These are phyloP conservation scores for Trichosporon inkin DNA, from an alignment of 1,284 basidiomycete species.

Conservation along the genomic window DNA sequence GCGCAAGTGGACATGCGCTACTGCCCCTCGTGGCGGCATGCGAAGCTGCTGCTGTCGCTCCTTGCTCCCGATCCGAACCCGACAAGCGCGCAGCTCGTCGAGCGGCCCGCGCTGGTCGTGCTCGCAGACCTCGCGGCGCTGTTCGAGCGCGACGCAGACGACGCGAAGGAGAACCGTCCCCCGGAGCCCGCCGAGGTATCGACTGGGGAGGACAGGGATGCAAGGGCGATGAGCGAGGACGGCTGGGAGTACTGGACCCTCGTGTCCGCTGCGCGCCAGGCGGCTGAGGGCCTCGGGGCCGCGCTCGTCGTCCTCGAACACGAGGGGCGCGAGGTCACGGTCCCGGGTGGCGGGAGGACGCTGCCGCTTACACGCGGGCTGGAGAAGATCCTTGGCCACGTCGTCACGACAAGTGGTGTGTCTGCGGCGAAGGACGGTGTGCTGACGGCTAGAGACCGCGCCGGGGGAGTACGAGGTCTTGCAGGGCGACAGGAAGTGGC, in stretches of 20 bases:
- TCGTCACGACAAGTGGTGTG: not conserved
- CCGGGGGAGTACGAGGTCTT: not conserved
- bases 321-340: not conserved
- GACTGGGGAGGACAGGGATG: not conserved
- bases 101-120: conserved; percentile 31
- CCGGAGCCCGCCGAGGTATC: not conserved
- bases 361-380: not conserved
- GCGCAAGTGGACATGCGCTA: conserved; percentile 36
- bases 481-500: not conserved
- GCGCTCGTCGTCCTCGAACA: conserved; percentile 2
- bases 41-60: conserved; percentile 34
- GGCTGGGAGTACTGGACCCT: not conserved
- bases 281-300: not conserved
- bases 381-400: not conserved
- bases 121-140: conserved; percentile 35
- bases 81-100: conserved; percentile 10
- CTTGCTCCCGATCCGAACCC: conserved; percentile 12
- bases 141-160: conserved; percentile 27
- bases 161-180: conserved; percentile 30
- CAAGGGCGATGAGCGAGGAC: not conserved
- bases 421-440: too few relatives aligned
- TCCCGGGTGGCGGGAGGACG: not conserved
- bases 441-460: too few relatives aligned
- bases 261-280: not conserved
- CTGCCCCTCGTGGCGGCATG: conserved; percentile 31